Conservation (phyloP, 2,329 filamentous ascomycete genomes). For the Penicillium sp. region DNA sequence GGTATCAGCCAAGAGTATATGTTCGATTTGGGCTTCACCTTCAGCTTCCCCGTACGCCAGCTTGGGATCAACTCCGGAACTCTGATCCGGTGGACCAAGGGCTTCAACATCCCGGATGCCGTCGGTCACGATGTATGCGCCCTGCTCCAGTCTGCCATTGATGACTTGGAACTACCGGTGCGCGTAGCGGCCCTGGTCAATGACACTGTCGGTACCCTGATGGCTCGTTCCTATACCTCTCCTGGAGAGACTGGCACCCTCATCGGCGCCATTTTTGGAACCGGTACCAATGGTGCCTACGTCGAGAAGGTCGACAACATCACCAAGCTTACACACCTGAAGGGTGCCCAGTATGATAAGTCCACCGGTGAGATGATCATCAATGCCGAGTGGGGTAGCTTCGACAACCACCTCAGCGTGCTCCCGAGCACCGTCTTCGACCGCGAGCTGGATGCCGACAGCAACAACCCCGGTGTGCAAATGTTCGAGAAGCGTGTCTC, state of each 20-base stretch:
- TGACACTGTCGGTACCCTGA: slow-evolving; percentile 93
- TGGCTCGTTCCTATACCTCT: slow-evolving; percentile 94
- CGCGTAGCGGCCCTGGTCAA: slow-evolving; percentile 95
- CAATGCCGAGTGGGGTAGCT: slow-evolving; percentile 98
- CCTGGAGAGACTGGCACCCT: slow-evolving; percentile 80
- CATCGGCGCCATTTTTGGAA: slow-evolving; percentile 95
- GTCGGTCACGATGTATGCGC: slow-evolving; percentile 92
- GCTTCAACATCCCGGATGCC: slow-evolving; percentile 93
- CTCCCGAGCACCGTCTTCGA: slow-evolving; percentile 85
- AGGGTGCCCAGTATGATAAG: slow-evolving; percentile 60
- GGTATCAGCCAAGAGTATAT: slow-evolving; percentile 67
- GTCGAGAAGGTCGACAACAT: slow-evolving; percentile 85
- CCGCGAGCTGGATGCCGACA: slow-evolving; percentile 67
- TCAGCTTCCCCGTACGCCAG: slow-evolving; percentile 94
- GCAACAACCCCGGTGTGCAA: slow-evolving; percentile 86
- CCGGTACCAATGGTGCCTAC: slow-evolving; percentile 95
- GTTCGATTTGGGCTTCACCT: slow-evolving; percentile 96
- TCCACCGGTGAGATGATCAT: slow-evolving; percentile 92
- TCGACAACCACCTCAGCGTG: slow-evolving; percentile 87
- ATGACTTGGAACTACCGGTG: slow-evolving; percentile 78
- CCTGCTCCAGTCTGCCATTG: slow-evolving; percentile 82
- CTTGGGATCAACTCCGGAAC: slow-evolving; percentile 91
- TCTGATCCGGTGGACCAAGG: slow-evolving; percentile 96
- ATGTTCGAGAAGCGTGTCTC: slow-evolving; percentile 99
- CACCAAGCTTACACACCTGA: slow-evolving; percentile 62